Evolutionary conservation across 805 yeast species (phyloP), one percentile per base, ranked within the genome.

Genomic region (Candida sphagnicola): DNA sequence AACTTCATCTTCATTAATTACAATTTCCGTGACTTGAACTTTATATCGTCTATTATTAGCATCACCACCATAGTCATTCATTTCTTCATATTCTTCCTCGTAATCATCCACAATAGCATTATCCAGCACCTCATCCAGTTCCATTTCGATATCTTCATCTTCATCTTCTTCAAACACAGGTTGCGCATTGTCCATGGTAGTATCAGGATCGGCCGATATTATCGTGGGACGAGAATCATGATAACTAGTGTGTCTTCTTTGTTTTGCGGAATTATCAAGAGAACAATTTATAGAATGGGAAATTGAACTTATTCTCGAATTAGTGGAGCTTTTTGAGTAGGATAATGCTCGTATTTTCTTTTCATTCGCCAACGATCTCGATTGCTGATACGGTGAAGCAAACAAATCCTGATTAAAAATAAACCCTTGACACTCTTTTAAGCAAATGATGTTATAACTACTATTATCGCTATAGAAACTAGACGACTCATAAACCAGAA

Each of bases 351-450:
- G 48, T 11, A 44, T 45, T 41, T 54, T 62, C 39, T 54, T 47
- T 42, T 67, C 72, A 36, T 55, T 57, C 12, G 63, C 66, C 8
- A 59, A 33, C 4, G 69, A 53, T 34, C 59, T 46, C 57, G 58
- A 67, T 41, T 83, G 90, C 50, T 81, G 85, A 54, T 78, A 80
- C 19, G 81, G 80, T 1, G 81, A 68, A 2, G 88, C 90, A 67
- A 82, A 84, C 33, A 82, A 59, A 49, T 83, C 90, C 51, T 83
- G 90, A 54, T 84, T 83, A 77, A 87, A 84, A 2, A 75, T 59
- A 49, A 83, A 84, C 2, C 93, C 93, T 52, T 84, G 90, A 23
- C 82, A 74, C 49, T 82, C 84, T 17, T 67, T 69, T 28, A 80
- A 60, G 12, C 75, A 68, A 26, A 80, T 66, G 12, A 65, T 57